Evolutionary conservation across 768 basidiomycete species (phyloP), one percentile per base, ranked within the genome.

Genomic region (Leccinum incarnatum): DNA sequence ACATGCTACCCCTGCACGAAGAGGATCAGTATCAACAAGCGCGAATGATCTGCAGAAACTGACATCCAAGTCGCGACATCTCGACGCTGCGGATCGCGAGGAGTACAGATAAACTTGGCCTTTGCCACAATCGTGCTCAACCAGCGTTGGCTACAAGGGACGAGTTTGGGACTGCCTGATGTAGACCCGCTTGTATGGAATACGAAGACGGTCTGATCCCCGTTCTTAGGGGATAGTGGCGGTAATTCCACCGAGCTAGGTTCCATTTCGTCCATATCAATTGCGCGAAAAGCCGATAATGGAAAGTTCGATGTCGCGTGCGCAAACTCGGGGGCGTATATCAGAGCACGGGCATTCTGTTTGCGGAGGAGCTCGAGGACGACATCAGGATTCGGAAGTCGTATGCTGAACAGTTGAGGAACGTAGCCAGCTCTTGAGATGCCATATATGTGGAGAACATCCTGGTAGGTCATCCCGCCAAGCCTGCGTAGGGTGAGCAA

Each of bases 101-200:
- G 86, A 62, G 67, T 70, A 58, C 78, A 78, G 55, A 82, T 77
- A 59, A 79, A 77, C 58, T 75, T 69, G 40, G 87, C 83, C 71
- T 92, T 92, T n/a, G 77, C 65, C 53, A 85, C 73, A 2, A 81
- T 82, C n/a, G 80, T 72, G 60, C 82, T 73, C 29, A 92, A 61
- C 90, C 89, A 91, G 29, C 74, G 79, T 63, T 83, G 84, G 65
- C 75, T 87, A 73, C 86, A 86, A 15, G 83, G 88, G 0, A 92
- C 86, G 27, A 91, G 83, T 67, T 90, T 91, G 0, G 90, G 90
- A 66, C 83, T 87, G 51, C 89, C 89, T n/a, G 88, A 91, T 7
- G 90, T 91, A 40, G 89, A 91, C 15, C 90, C 90, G 59, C 85
- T 87, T 10, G 90, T 91, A 70, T 90, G 90, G 78, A 89, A 91